Evolutionary conservation across 2,329 filamentous ascomycete genomes (phyloP).

Genomic region (Biscogniauxia sp.): DNA sequence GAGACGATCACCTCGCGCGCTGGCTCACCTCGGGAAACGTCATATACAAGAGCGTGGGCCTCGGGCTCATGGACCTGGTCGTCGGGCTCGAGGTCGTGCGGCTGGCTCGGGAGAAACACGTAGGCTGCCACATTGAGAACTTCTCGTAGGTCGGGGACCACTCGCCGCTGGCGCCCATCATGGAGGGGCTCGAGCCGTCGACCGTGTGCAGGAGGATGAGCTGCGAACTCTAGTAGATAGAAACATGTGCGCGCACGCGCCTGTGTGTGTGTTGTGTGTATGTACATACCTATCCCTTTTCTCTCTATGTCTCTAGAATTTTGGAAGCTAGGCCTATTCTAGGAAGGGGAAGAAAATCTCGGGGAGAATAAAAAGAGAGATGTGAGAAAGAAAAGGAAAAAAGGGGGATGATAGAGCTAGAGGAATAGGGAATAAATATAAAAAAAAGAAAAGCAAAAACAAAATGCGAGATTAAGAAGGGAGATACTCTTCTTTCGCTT

Average conservation of each 20-base stretch:
- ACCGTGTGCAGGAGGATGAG: not conserved
- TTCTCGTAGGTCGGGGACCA: constrained; percentile 41
- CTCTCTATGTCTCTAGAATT: too few species aligned
- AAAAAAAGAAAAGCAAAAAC: too few species aligned
- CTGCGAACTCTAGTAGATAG: not conserved
- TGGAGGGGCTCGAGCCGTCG: constrained; percentile 10
- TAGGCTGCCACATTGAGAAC: constrained; percentile 52
- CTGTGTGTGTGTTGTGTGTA: not conserved
- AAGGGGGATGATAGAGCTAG: too few species aligned
- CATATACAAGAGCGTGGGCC: constrained; percentile 66
- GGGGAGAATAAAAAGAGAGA: too few species aligned
- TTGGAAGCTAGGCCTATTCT: too few species aligned
- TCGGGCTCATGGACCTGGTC: constrained; percentile 65
- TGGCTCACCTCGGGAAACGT: constrained; percentile 64
- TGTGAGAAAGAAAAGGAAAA: too few species aligned
- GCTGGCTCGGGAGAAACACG: constrained; percentile 51
- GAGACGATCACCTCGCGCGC: constrained; percentile 48
- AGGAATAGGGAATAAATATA: too few species aligned
- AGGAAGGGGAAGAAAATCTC: too few species aligned
- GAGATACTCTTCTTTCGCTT: too few species aligned
- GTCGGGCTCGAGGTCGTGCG: constrained; percentile 58
- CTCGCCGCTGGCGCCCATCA: constrained; percentile 10
- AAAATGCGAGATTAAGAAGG: too few species aligned
- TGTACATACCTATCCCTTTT: not conserved
- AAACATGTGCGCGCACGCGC: too few species aligned